Evolutionary conservation across 2,329 filamentous ascomycete species (phyloP).

Genomic region (Cladophialophora exuberans): DNA sequence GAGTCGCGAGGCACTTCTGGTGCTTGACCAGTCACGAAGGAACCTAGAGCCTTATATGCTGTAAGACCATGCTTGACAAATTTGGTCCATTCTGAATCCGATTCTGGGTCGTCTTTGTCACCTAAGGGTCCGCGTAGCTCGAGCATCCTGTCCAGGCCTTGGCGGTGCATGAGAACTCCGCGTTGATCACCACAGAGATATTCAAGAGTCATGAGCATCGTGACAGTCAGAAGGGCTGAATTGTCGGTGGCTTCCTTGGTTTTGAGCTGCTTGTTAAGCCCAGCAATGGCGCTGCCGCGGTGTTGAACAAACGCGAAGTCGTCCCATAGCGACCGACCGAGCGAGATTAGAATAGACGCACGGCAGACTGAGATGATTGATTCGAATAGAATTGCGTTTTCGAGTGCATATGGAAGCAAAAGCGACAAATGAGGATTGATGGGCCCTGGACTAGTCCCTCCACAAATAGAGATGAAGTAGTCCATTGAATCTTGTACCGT

Average conservation of each 20-base stretch:
- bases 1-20: slow-evolving; percentile 22
- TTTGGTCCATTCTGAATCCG: slow-evolving; percentile 24
- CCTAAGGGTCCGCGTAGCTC: slow-evolving; percentile 22
- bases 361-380: slow-evolving; percentile 31
- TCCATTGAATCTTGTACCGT: slow-evolving; percentile 26
- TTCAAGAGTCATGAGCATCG: slow-evolving; percentile 32
- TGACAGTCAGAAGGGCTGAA: slow-evolving; percentile 26
- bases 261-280: slow-evolving; percentile 23
- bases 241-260: slow-evolving; percentile 20
- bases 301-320: slow-evolving; percentile 31
- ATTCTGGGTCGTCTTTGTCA: slow-evolving; percentile 6
- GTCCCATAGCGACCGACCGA: slow-evolving; percentile 23
- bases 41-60: slow-evolving; percentile 29
- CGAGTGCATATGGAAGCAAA: slow-evolving; percentile 29
- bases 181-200: slow-evolving; percentile 29
- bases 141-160: slow-evolving; percentile 29
- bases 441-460: slow-evolving; percentile 9
- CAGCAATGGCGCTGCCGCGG: slow-evolving; percentile 28
- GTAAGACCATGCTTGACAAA: slow-evolving; percentile 29
- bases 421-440: slow-evolving; percentile 31
- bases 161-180: slow-evolving; percentile 28
- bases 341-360: slow-evolving; percentile 29
- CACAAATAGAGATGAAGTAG: slow-evolving; percentile 28
- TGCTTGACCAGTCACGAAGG: slow-evolving; percentile 28
- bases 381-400: slow-evolving; percentile 30